Base-by-base conservation (phyloP, 169 alveolate genomes). In the Eimeria acervulina region DNA sequence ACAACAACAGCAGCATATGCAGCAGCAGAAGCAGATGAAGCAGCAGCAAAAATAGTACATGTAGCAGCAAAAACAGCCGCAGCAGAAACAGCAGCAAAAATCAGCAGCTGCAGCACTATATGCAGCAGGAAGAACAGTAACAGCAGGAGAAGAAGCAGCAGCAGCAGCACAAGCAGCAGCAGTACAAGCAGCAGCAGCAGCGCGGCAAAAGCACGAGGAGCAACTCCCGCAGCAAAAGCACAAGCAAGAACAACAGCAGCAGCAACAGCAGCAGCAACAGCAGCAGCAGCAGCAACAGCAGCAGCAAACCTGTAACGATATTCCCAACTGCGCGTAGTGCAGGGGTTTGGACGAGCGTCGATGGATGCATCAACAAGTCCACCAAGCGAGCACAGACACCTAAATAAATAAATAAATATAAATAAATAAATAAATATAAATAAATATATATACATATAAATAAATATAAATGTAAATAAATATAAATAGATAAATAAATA, bases 241-340 rank as follows among this genome's bases (percentile, higher is more conserved):
- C 36, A 5, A 72, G 44, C 83, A 72, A 42, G 44, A 72, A 42
- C 83, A 72, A 17, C 83, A 72, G 33, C 44, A 28, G 17, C 44
- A 28, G 15, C 83, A 72, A 19, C 74, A 72, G 83, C 83, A 72
- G 44, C 83, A 72, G 44, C 83, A 72, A 28, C 83, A 72, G 83
- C 83, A 72, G 83, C 83, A 72, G 52, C 72, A 83, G 74, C 91
- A 51, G 91, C 91, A 83, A 28, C 91, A 83, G 74, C 91, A 83
- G 91, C 91, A 83, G 91, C 91, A 83, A 26, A 31, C 51, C 33
- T 10, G 55, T 83, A 33, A 96, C 97, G 93, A 98, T 96, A 97
- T 99, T 99, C 38, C 99, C 99, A 31, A 99, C 98, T n/a, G 99
- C 97, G 70, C 99, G 78, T 7, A 99, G 97, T 4, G 99, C 99